Evolutionary conservation across 176 grass and related monocot species (phyloP).

Genomic region (Avena sativa): DNA sequence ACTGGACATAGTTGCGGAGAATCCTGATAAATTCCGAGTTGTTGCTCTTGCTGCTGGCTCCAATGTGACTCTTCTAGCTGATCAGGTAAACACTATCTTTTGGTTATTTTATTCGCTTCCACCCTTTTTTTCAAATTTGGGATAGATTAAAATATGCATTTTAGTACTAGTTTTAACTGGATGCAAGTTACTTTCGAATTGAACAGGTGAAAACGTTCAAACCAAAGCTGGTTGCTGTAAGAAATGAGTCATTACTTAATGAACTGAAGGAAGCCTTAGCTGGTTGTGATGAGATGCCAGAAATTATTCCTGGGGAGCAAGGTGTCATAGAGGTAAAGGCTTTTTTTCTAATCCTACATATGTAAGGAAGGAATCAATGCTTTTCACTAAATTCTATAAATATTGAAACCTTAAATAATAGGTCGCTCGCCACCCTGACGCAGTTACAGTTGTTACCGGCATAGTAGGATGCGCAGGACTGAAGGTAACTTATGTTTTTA

Average conservation of each 20-base stretch:
- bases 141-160: slow-evolving; percentile 16
- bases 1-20: slow-evolving; percentile 87
- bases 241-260: slow-evolving; percentile 77
- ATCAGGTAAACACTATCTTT: slow-evolving; percentile 66
- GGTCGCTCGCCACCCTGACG: slow-evolving; percentile 93
- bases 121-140: neutral
- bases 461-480: slow-evolving; percentile 99
- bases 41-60: slow-evolving; percentile 98
- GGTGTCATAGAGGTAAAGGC: slow-evolving; percentile 77
- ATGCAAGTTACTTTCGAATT: slow-evolving; percentile 31
- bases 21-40: slow-evolving; percentile 92
- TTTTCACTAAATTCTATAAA: neutral
- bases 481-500: slow-evolving; percentile 68
- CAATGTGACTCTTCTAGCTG: slow-evolving; percentile 94
- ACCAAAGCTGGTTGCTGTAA: slow-evolving; percentile 83
- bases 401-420: slow-evolving; percentile 41
- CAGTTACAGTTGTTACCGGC: slow-evolving; percentile 89
- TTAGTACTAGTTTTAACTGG: slow-evolving; percentile 24
- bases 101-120: neutral
- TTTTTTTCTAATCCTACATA: slow-evolving; percentile 24
- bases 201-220: slow-evolving; percentile 89
- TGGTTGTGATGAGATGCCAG: slow-evolving; percentile 87
- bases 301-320: slow-evolving; percentile 98
- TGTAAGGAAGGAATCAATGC: neutral
- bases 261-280: slow-evolving; percentile 95